Evolutionary conservation across 495 filamentous ascomycete genomes (phyloP), one percentile per base, ranked within the genome.

Genomic region (Penicillium nucicola): DNA sequence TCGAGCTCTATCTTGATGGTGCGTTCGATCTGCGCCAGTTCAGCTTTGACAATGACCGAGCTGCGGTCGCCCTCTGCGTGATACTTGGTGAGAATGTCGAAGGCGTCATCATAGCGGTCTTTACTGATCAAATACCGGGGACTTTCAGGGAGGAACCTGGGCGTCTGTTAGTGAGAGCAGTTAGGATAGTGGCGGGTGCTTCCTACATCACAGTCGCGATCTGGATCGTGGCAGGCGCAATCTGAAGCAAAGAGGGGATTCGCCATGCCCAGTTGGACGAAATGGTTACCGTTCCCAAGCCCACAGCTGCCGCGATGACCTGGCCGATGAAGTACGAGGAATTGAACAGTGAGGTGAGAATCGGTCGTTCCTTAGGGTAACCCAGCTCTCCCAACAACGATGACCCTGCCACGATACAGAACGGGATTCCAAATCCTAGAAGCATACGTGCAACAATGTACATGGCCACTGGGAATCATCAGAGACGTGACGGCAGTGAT

Each of bases 331-430:
- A 87, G 61, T 81, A 86, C 15, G 74, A 78, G 4, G 80, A 78
- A 58, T 87, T 86, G 72, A 85, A 87, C 4, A 87, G 72, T 22
- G 81, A 84, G 4, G 82, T 87, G 52, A 89, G 60, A 34, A 85
- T 74, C 11, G 81, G 71, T 51, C 84, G 78, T 57, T 88, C 82
- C 57, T 82, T 84, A 15, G 85, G 86, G 61, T 86, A 80, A 0
- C 74, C 77, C 18, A 88, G 72, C 53, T 88, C 86, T 55, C 79
- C 84, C 31, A 88, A 80, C 45, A 87, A 62, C 17, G 78, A 76
- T 3, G 84, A 82, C 15, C 81, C 84, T 4, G 82, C 82, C 25
- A 84, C 75, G 53, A 86, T 86, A 52, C 80, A 84, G 56, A 81
- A 83, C 8, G 78, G 78, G 52, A 85, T 81, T 35, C 83, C 82